These are phyloP conservation scores for Rhodosporidiobolus sp. DNA, from an alignment of 768 basidiomycete species.

Conservation along the genomic window DNA sequence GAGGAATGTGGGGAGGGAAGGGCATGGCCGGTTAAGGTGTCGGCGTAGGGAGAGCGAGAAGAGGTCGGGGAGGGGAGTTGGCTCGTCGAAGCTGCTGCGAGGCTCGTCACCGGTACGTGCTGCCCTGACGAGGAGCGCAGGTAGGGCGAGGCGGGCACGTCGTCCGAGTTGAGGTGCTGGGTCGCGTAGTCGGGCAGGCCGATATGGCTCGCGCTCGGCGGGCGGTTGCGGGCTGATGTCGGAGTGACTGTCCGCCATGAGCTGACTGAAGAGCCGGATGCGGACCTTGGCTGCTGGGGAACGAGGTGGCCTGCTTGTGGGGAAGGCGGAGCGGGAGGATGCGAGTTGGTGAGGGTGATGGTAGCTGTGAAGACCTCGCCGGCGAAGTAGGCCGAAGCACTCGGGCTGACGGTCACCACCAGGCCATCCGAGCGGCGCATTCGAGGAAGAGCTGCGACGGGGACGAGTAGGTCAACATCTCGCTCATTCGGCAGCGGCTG, in stretches of 20 bases:
- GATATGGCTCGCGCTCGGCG: conserved; percentile 24
- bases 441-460: too few species aligned
- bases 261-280: too few species aligned
- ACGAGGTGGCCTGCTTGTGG: conserved; percentile 46
- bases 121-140: conserved; percentile 7
- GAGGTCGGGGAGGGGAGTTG: not conserved
- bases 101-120: not conserved
- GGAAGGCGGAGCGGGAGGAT: conserved; percentile 55
- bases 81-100: conserved; percentile 1
- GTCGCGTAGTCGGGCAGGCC: conserved; percentile 27
- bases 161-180: conserved; percentile 13
- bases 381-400: conserved; percentile 86
- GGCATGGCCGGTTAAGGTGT: not conserved
- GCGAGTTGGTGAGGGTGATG: conserved; percentile 81
- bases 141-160: conserved; percentile 22
- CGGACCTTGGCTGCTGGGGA: too few species aligned
- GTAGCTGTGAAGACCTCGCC: conserved; percentile 82
- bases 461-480: too few species aligned
- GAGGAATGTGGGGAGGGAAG: conserved; percentile 39
- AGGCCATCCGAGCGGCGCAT: not conserved
- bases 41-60: not conserved
- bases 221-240: not conserved
- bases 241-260: not conserved
- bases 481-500: too few species aligned
- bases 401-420: conserved; percentile 55